phyloP scores from a whole-genome alignment of 345 rosid species.

The Eucalyptus sp. region DNA sequence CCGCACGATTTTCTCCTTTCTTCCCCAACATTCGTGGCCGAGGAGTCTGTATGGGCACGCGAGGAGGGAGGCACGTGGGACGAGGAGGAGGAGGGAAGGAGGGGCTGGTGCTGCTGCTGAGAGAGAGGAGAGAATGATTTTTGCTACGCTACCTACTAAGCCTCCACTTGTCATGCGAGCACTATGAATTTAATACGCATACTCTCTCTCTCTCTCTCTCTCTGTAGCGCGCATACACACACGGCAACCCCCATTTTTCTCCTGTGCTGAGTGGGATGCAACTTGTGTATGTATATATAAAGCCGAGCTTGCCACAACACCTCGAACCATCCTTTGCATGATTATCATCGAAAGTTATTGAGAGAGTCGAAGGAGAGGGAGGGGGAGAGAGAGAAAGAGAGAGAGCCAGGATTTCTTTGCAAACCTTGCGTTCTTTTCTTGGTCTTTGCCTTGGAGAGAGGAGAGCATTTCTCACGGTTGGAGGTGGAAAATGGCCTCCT shows the following conservation, averaged over 20 bases:
- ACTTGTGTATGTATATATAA: conserved; percentile 10
- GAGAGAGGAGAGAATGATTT: conserved; percentile 11
- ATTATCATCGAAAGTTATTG: background rate
- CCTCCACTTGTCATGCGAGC: conserved; percentile 68
- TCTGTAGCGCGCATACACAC: background rate
- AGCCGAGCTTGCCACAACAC: background rate
- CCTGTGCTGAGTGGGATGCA: background rate
- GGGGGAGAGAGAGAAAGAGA: background rate
- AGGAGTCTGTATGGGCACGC: background rate
- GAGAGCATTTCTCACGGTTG: background rate
- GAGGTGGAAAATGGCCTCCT: conserved; percentile 20
- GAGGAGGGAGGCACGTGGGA: background rate
- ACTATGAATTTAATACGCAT: conserved; percentile 33
- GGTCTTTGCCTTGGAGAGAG: background rate
- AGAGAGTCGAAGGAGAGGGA: background rate
- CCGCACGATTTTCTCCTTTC: background rate
- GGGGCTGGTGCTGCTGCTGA: background rate
- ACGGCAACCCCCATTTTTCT: background rate
- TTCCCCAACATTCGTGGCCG: background rate
- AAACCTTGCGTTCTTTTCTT: background rate
- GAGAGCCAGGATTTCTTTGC: conserved; percentile 15
- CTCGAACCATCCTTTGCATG: background rate
- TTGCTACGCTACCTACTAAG: conserved; percentile 47
- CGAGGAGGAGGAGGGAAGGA: background rate
- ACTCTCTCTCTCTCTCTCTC: background rate